These are phyloP conservation scores for Lanmaoa rubissima DNA, from an alignment of 768 basidiomycete species.

Conservation along the genomic window DNA sequence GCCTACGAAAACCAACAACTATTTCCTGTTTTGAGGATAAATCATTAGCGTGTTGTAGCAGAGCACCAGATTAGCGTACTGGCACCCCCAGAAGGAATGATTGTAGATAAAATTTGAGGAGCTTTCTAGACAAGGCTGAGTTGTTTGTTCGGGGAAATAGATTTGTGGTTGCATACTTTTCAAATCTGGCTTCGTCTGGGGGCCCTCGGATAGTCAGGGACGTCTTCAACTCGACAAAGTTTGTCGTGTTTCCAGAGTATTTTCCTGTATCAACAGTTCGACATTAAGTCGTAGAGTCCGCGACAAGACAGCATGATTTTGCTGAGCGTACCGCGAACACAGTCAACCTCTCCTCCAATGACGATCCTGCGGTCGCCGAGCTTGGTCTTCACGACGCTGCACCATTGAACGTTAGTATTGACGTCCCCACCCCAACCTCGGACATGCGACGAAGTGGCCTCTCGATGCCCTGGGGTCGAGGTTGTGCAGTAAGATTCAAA, in stretches of 20 bases:
- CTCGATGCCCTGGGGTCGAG: constrained; percentile 26
- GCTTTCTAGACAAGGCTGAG: constrained; percentile 53
- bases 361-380: constrained; percentile 68
- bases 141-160: not conserved
- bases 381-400: constrained; percentile 83
- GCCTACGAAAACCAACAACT: constrained; percentile 84
- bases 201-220: constrained; percentile 65
- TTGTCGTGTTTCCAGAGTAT: constrained; percentile 60
- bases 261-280: constrained; percentile 40
- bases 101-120: constrained; percentile 92
- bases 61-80: constrained; percentile 38
- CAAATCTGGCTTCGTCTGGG: constrained; percentile 70
- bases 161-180: constrained; percentile 53
- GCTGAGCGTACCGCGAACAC: constrained; percentile 60
- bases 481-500: constrained; percentile 87
- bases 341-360: constrained; percentile 91
- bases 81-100: constrained; percentile 92
- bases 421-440: constrained; percentile 77
- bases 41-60: not conserved
- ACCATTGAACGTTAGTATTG: constrained; percentile 89
- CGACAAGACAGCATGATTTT: not conserved
- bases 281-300: not conserved
- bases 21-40: constrained; percentile 54
- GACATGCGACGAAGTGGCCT: constrained; percentile 25
- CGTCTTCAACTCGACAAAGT: constrained; percentile 86